Conservation (phyloP, 371 early-diverging fungal genomes). For the Mortierella sp. region DNA sequence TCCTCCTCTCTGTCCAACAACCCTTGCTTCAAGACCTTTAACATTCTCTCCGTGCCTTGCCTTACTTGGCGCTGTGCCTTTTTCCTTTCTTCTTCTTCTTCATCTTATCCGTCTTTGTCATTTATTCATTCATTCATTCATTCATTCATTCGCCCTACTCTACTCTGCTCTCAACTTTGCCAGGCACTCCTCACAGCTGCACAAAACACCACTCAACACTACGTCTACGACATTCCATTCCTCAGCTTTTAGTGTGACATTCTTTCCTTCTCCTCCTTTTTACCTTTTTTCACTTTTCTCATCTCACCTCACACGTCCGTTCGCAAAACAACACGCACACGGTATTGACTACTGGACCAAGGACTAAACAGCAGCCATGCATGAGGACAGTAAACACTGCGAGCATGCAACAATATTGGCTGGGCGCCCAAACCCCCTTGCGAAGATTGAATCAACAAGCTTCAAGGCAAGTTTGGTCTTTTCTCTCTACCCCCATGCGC, state of each 20-base stretch:
- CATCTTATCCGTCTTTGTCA: too few species aligned
- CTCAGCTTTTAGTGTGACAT: neutral
- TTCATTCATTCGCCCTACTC: neutral
- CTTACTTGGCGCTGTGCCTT: neutral
- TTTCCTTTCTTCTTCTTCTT: too few species aligned
- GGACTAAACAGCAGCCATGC: conserved; percentile 13
- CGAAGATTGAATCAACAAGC: conserved; percentile 54
- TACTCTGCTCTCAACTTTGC: neutral
- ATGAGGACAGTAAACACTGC: conserved; percentile 24
- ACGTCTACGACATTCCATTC: neutral
- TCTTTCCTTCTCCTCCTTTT: neutral
- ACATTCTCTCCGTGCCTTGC: conserved; percentile 8
- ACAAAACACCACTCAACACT: too few species aligned
- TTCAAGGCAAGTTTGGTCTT: conserved; percentile 55
- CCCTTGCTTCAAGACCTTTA: conserved; percentile 1
- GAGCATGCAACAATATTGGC: conserved; percentile 54
- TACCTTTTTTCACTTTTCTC: neutral
- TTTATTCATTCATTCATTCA: neutral
- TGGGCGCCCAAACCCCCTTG: conserved; percentile 41
- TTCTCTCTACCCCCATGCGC: neutral
- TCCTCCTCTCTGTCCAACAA: neutral
- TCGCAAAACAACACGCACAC: neutral
- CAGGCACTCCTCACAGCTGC: neutral
- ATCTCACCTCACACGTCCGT: neutral
- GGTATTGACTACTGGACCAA: neutral